Conservation (phyloP, 306 rosid genomes). For the Arachis stenosperma region DNA sequence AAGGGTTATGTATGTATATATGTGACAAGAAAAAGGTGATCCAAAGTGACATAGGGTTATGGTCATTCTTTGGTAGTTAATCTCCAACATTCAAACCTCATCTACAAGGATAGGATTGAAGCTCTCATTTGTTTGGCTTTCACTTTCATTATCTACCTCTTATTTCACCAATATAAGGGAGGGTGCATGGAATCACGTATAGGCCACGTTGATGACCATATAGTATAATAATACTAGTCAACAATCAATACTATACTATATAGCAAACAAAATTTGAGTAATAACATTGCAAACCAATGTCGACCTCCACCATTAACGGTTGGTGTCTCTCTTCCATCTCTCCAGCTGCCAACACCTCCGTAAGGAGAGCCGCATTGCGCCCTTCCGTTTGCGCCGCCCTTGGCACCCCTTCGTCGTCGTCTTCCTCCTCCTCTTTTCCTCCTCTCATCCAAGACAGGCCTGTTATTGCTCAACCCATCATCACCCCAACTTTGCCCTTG, state of each 20-base stretch:
- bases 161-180: slow-evolving; percentile 36
- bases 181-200: neutral
- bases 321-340: slow-evolving; percentile 57
- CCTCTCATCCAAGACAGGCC: slow-evolving; percentile 88
- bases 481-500: slow-evolving; percentile 61
- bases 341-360: slow-evolving; percentile 37
- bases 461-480: slow-evolving; percentile 72
- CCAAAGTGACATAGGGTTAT: slow-evolving; percentile 41
- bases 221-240: neutral
- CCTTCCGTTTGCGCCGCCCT: slow-evolving; percentile 59
- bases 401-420: slow-evolving; percentile 48
- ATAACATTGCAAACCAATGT: slow-evolving; percentile 57
- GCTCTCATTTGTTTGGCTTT: slow-evolving; percentile 65
- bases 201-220: slow-evolving; percentile 10
- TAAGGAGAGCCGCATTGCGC: slow-evolving; percentile 53
- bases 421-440: slow-evolving; percentile 48
- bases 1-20: neutral
- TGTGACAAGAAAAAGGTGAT: slow-evolving; percentile 39
- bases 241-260: slow-evolving; percentile 32
- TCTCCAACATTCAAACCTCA: slow-evolving; percentile 77
- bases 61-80: slow-evolving; percentile 46
- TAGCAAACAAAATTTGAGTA: slow-evolving; percentile 32
- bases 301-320: slow-evolving; percentile 72
- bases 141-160: slow-evolving; percentile 67
- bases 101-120: slow-evolving; percentile 73